phyloP scores from a whole-genome alignment of 108 stramenopile genomes.

The Nitzschia sp. region DNA sequence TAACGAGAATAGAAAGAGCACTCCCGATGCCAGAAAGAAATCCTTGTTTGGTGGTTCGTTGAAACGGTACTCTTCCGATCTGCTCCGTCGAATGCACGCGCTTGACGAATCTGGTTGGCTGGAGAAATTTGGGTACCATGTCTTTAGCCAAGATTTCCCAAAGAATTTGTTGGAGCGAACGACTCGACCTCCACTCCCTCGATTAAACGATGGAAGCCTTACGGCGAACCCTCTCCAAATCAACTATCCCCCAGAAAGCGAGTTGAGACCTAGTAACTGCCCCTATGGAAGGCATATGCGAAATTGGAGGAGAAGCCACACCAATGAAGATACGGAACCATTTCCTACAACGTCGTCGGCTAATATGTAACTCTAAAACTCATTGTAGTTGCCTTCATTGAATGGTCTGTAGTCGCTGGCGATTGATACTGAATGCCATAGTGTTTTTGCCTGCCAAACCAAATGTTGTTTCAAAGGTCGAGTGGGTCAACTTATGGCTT shows the following conservation, averaged over 20 bases:
- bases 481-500: too few relatives aligned
- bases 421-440: too few relatives aligned
- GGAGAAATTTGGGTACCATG: slow-evolving; percentile 68
- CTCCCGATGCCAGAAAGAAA: neutral
- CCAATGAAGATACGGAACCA: slow-evolving; percentile 55
- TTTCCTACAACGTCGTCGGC: slow-evolving; percentile 47
- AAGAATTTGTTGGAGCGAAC: slow-evolving; percentile 36
- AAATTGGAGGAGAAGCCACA: slow-evolving; percentile 63
- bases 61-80: slow-evolving; percentile 49
- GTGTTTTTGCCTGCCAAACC: too few relatives aligned
- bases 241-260: slow-evolving; percentile 2
- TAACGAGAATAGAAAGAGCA: neutral
- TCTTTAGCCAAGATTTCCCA: slow-evolving; percentile 61
- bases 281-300: slow-evolving; percentile 71
- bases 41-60: slow-evolving; percentile 58
- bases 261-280: slow-evolving; percentile 52
- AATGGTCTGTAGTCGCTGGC: too few relatives aligned
- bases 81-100: slow-evolving; percentile 50
- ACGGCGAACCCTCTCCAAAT: neutral
- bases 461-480: too few relatives aligned
- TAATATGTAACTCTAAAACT: too few relatives aligned
- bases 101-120: slow-evolving; percentile 38
- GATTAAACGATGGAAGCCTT: neutral
- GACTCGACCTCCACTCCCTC: neutral
- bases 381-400: too few relatives aligned